A percentile compares a stretch with the other conserved stretches of the same genome.
These are phyloP conservation scores for Panicum virgatum DNA, from an alignment of 202 grass and related monocot species.

Conservation along the genomic window DNA sequence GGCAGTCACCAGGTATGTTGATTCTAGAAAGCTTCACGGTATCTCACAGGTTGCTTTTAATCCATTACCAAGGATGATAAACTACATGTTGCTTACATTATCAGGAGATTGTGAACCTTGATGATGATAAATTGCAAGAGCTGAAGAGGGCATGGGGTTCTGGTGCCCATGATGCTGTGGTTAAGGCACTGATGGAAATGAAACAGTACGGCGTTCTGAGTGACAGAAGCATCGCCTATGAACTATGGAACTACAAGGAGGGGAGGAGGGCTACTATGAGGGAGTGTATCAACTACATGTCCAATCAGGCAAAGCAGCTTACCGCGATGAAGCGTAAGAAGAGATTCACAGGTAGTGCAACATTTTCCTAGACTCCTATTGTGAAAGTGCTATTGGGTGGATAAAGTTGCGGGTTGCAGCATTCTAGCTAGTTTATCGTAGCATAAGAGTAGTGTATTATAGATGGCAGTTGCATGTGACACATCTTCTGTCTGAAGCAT, in stretches of 20 bases:
- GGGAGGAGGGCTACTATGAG: slow-evolving; percentile 20
- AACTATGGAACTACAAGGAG: slow-evolving; percentile 44
- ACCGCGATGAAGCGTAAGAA: background rate
- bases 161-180: slow-evolving; percentile 4
- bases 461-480: background rate
- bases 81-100: background rate
- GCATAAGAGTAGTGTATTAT: background rate
- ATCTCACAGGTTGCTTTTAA: slow-evolving; percentile 1
- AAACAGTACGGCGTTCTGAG: slow-evolving; percentile 17
- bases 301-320: slow-evolving; percentile 27
- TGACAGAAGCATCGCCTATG: slow-evolving; percentile 14
- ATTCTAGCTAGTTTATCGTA: background rate
- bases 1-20: slow-evolving; percentile 18
- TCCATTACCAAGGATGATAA: background rate
- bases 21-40: background rate
- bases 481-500: background rate
- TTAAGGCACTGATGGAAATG: slow-evolving; percentile 30
- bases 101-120: slow-evolving; percentile 34
- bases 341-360: slow-evolving; percentile 13
- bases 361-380: background rate
- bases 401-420: background rate
- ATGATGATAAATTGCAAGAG: slow-evolving; percentile 40
- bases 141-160: slow-evolving; percentile 30
- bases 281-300: slow-evolving; percentile 15
- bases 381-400: background rate